Evolutionary conservation across 73 alveolate species (phyloP).

Genomic region (Tetrahymena borealis): DNA sequence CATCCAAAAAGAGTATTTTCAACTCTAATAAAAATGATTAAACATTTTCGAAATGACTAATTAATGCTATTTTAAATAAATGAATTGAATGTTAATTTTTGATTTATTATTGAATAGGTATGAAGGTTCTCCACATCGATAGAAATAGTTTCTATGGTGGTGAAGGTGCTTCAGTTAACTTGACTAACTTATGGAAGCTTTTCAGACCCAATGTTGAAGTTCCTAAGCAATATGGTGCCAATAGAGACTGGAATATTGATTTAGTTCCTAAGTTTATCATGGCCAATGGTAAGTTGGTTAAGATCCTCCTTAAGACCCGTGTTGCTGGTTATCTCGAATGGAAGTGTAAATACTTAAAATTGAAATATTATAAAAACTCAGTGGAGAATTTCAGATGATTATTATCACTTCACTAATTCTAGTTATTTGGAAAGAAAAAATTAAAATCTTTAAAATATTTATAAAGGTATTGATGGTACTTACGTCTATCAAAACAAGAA

Average conservation of each 20-base stretch:
- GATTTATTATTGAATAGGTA: conserved; percentile 38
- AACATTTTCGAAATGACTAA: too few relatives aligned
- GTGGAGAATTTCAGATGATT: background rate
- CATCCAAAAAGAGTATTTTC: too few relatives aligned
- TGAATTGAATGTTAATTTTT: too few relatives aligned
- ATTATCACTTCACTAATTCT: background rate
- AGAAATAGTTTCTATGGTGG: conserved; percentile 96
- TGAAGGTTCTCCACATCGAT: conserved; percentile 92
- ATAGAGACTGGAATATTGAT: conserved; percentile 97
- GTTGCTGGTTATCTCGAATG: conserved; percentile 82
- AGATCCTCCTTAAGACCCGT: conserved; percentile 84
- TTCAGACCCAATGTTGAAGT: conserved; percentile 82
- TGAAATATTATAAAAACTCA: background rate
- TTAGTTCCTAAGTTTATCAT: conserved; percentile 96
- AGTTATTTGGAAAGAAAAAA: background rate
- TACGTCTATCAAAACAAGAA: conserved; percentile 43
- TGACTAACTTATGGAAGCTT: conserved; percentile 90
- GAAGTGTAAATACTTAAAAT: conserved; percentile 57
- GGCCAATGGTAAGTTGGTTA: conserved; percentile 97
- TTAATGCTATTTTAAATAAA: too few relatives aligned
- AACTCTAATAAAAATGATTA: too few relatives aligned
- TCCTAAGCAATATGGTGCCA: conserved; percentile 78
- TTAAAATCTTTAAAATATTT: background rate
- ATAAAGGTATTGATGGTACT: conserved; percentile 45
- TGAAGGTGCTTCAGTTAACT: conserved; percentile 90